phyloP scores from a whole-genome alignment of 179 eudicot species.

The Beta macrorhiza region DNA sequence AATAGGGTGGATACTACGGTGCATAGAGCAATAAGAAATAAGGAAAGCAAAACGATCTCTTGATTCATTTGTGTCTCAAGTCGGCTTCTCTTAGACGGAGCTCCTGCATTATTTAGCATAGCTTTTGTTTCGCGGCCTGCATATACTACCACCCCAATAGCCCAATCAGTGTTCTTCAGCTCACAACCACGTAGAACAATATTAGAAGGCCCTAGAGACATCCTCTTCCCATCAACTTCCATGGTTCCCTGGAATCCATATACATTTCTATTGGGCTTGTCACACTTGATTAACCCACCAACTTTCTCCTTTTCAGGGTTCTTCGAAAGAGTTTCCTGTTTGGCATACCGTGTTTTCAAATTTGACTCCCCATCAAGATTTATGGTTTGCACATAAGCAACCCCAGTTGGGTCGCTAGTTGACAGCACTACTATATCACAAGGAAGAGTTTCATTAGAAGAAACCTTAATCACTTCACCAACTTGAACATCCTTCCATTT shows the following conservation, averaged over 20 bases:
- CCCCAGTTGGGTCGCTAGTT: conserved; percentile 95
- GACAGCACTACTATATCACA: conserved; percentile 93
- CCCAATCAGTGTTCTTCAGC: conserved; percentile 93
- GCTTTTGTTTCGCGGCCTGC: conserved; percentile 96
- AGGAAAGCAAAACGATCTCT: conserved; percentile 79
- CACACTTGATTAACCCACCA: conserved; percentile 86
- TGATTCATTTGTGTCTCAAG: conserved; percentile 89
- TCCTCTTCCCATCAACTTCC: conserved; percentile 87
- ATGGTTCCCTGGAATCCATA: conserved; percentile 89
- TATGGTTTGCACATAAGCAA: conserved; percentile 91
- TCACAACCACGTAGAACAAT: conserved; percentile 94
- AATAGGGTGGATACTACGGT: conserved; percentile 63
- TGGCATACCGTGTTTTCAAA: conserved; percentile 93
- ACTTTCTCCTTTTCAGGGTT: conserved; percentile 62
- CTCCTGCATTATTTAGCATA: conserved; percentile 97
- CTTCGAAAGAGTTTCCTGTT: conserved; percentile 84
- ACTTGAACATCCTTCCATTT: conserved; percentile 85
- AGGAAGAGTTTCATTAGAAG: conserved; percentile 73
- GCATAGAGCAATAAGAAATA: conserved; percentile 75
- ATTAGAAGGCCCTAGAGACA: conserved; percentile 94
- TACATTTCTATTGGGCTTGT: conserved; percentile 87
- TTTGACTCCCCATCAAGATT: conserved; percentile 98
- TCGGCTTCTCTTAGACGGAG: conserved; percentile 93
- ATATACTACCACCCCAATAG: conserved; percentile 84
- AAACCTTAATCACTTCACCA: conserved; percentile 85